Evolutionary conservation across 495 filamentous ascomycete species (phyloP), one percentile per base, ranked within the genome.

Genomic region (Amniculicola lignicola): DNA sequence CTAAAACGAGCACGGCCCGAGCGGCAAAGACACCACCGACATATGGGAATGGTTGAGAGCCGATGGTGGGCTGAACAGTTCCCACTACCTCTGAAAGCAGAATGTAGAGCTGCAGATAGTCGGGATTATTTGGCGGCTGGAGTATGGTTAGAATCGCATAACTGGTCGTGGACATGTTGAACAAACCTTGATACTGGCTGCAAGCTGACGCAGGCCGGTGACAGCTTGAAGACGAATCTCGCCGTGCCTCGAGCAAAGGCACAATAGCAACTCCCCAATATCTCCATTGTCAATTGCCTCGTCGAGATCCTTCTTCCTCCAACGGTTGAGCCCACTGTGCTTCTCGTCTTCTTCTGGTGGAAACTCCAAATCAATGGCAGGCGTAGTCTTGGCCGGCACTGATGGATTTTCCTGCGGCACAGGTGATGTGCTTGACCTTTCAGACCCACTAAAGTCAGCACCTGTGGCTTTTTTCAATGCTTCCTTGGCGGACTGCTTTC

Each of bases 201-300:
- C 81, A 58, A 88, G 80, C 54, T 84, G 83, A 16, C 79, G 69
- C 25, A 89, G 71, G 45, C 79, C 84, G 24, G 74, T 73, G 19
- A 88, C 75, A n/a, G 89, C 88, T 69, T 95, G 86, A 51, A 80
- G 79, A 22, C 90, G 78, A 44, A 93, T 84, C 62, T 85, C 84
- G 33, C 78, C 74, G 53, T 89, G 77, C 54, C 84, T 73, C 1
- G 88, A 92, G 48, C 81, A 86, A 36, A 96, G 74, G 61, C 90
- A 85, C 23, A 87, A 72, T 31, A 92, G 76, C 33, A 96, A 67
- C 11, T 82, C 79, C 18, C 75, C 73, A 25, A 86, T 72, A 55
- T 82, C 75, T 4, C 86, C 87, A 54, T 90, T 84, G 51, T 89
- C 85, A 16, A 93, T 71, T 0, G 87, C 80, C 59, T 85, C 80